Evolutionary conservation across 1,284 basidiomycete genomes (phyloP), one percentile per base, ranked within the genome.

Genomic region (Austroboletus olivaceoglutinosus): DNA sequence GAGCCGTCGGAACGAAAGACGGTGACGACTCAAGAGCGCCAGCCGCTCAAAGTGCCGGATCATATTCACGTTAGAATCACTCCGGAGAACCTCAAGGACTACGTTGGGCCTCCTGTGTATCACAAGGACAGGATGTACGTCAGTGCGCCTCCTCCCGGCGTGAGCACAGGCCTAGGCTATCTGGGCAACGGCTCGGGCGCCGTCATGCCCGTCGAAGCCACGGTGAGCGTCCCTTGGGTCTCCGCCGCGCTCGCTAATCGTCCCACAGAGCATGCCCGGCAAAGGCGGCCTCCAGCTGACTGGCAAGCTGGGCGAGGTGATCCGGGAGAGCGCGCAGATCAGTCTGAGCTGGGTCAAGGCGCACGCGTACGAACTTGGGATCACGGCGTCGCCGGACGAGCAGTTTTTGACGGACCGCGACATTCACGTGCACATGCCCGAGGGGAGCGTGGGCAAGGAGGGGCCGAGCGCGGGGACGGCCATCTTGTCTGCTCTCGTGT

Each of bases 301-400:
- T 0, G 96, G 96, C 45, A 98, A 98, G 75, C 86, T 99, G 3
- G 96, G 96, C 45, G 96, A 99, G 63, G 96, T 98, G 53, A 98
- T 98, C 67, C 83, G 93, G 50, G 96, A 98, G 73, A 92, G 89
- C 52, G 94, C 96, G 1, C 91, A 96, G 69, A 96, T 98, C 56
- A 93, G 89, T 2, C 74, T 98, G 44, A 90, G 88, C 60, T 98
- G 92, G 90, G 88, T 97, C 51, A 97, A 96, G 71, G 78, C 85
- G 18, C 90, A 98, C 63, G 93, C 94, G 2, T 87, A 81, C 66
- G 86, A 90, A 42, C 79, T 98, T 7, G 94, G 94, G 6, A 89
- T 98, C 60, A 93, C 91, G 5, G 73, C 78, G 58, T 78, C 77
- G 2, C 73, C 80, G 11, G 82, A 82, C 5, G 86, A 89, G 57